Conservation (phyloP, 352 stramenopile species). For the Globisporangium polare region DNA sequence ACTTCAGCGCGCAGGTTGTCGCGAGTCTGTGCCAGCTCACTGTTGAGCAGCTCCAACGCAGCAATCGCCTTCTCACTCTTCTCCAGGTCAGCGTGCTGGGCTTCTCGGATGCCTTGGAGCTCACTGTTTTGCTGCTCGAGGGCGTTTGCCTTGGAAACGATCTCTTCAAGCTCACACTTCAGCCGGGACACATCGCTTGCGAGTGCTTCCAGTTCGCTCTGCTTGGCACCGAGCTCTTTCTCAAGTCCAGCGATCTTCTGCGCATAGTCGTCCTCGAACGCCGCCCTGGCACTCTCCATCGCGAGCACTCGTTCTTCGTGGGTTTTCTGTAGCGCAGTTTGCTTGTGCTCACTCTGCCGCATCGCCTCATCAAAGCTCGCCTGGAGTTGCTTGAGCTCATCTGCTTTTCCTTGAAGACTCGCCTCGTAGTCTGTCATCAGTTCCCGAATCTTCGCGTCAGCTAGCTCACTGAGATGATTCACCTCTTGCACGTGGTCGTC, state of each 20-base stretch:
- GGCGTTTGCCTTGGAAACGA: neutral
- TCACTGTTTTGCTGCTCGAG: conserved; percentile 3
- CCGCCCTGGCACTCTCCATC: conserved; percentile 1
- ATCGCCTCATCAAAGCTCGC: neutral
- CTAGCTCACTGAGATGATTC: neutral
- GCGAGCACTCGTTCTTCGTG: conserved; percentile 14
- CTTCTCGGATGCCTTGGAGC: neutral
- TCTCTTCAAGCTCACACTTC: neutral
- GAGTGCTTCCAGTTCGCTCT: conserved; percentile 15
- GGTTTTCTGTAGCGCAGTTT: conserved; percentile 17
- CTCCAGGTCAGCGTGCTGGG: neutral
- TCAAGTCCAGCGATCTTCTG: conserved; percentile 16
- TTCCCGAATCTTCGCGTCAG: neutral
- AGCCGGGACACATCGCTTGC: neutral
- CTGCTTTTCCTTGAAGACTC: conserved; percentile 3
- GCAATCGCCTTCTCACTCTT: neutral
- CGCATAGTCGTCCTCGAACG: conserved; percentile 15
- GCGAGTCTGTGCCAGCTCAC: neutral
- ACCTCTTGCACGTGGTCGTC: neutral
- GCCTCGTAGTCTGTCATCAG: neutral
- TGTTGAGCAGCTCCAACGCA: neutral
- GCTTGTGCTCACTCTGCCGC: conserved; percentile 15
- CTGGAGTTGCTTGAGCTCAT: conserved; percentile 8
- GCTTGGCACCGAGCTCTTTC: neutral
- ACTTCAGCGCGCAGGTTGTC: conserved; percentile 3